Evolutionary conservation across 164 flowering plant species (phyloP), one percentile per base, ranked within the genome.

Genomic region (Nymphaea colorata): DNA sequence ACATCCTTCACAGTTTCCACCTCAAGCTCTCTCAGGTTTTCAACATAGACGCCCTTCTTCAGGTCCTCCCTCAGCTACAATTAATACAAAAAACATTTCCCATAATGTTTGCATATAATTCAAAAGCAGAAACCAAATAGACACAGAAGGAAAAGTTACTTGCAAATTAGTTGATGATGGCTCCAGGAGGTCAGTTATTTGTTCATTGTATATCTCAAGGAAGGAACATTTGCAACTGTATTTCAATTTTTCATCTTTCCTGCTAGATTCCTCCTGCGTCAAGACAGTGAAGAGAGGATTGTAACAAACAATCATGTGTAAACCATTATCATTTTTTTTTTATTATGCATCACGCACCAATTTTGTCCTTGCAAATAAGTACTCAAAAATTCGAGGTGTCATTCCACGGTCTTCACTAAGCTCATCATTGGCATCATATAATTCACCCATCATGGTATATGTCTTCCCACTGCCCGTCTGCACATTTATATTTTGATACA

Each of bases 381-480:
- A 84, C 69, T 90, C 93, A 77, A 92, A 92, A 59, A 88, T 83
- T 16, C 98, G 90, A 63, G 96, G 89, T 64, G 93, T 90, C 61
- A 92, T 81, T 73, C 98, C 98, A 82, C 90, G 82, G 65, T 86
- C 84, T 62, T 77, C 82, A 66, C 66, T 79, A 60, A 85, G 84
- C 68, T 75, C 72, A 4, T 81, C 84, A 61, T 84, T 85, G 66
- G 77, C 68, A 69, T 79, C 82, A 73, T 71, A 59, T 74, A 92
- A 83, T 67, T 90, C 91, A 68, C 96, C 98, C 94, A 92, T 85
- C 98, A 92, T 92, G 4, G 98, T 92, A 68, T 90, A 87, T 17
- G 98, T 92, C 72, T 92, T 92, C 66, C 98, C 98, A 80, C 98
- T 90, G 43, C 98, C 98, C 5, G 98, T 92, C 98, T 92, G 83